A percentile compares a stretch with the other conserved stretches of the same genome.
These are phyloP conservation scores for Rubia peregrina DNA, from an alignment of 305 asterid species.

Conservation along the genomic window DNA sequence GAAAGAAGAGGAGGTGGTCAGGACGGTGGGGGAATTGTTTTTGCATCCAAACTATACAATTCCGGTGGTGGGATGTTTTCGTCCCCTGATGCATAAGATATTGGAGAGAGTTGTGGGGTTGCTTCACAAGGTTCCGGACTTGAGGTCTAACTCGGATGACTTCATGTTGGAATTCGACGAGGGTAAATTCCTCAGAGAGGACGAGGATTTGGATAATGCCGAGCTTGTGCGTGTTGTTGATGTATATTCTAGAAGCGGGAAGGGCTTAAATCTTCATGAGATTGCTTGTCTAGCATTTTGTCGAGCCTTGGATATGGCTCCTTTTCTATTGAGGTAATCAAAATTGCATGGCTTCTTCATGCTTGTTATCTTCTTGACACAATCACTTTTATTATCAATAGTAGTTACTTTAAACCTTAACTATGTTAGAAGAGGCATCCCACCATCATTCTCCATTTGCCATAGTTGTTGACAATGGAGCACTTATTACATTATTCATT, in stretches of 20 bases:
- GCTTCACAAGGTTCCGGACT: constrained; percentile 58
- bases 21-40: constrained; percentile 53
- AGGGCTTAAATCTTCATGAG: constrained; percentile 74
- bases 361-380: not conserved
- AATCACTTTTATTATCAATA: not conserved
- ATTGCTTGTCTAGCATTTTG: constrained; percentile 79
- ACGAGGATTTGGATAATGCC: constrained; percentile 29
- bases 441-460: not conserved
- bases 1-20: constrained; percentile 64
- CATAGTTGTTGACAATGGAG: not conserved
- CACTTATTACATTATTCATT: not conserved
- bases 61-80: constrained; percentile 77
- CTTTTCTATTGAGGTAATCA: constrained; percentile 54
- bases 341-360: not conserved
- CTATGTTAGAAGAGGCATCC: too few species aligned
- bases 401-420: not conserved
- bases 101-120: constrained; percentile 46
- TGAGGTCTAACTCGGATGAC: constrained; percentile 39
- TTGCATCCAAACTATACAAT: constrained; percentile 80
- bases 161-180: constrained; percentile 40
- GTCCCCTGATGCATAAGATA: constrained; percentile 56
- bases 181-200: constrained; percentile 42
- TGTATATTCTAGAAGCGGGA: constrained; percentile 47
- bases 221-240: constrained; percentile 39
- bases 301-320: constrained; percentile 71